These are phyloP conservation scores for Hypoxylon sp. DNA, from an alignment of 2,329 filamentous ascomycete species.

Conservation along the genomic window DNA sequence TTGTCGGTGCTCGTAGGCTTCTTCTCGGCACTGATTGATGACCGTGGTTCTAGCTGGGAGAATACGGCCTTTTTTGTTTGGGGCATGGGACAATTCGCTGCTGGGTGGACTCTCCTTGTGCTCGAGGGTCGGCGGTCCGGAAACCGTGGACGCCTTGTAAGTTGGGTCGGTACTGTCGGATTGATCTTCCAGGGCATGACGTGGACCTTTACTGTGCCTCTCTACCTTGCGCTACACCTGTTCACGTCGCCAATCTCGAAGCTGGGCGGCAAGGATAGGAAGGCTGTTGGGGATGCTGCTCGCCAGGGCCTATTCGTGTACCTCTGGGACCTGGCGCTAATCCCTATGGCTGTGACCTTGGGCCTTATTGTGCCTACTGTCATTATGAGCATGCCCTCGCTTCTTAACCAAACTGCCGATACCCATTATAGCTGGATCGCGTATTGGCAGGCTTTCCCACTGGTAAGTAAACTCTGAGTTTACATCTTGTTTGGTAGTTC, in stretches of 20 bases:
- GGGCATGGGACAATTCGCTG: conserved; percentile 52
- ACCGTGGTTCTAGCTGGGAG: conserved; percentile 44
- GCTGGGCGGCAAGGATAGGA: conserved; percentile 33
- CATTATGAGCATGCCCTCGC: conserved; percentile 50
- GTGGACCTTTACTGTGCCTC: conserved; percentile 50
- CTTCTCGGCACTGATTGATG: conserved; percentile 53
- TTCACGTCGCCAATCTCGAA: conserved; percentile 51
- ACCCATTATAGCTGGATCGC: conserved; percentile 53
- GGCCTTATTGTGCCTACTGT: conserved; percentile 49
- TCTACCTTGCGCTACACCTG: conserved; percentile 52
- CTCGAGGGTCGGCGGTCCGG: conserved; percentile 52
- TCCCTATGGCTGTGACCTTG: conserved; percentile 51
- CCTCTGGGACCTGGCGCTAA: conserved; percentile 53
- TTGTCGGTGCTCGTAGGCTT: conserved; percentile 30
- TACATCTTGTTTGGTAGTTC: no score
- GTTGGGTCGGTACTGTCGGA: conserved; percentile 46
- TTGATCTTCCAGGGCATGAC: conserved; percentile 49
- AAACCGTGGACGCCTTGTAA: conserved; percentile 49
- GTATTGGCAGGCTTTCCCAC: conserved; percentile 52
- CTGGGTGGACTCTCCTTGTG: conserved; percentile 50
- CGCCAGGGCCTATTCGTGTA: conserved; percentile 49
- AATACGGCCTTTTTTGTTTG: conserved; percentile 49
- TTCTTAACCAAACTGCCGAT: conserved; percentile 47
- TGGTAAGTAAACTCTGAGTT: conserved; percentile 22
- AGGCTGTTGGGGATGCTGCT: conserved; percentile 44